Percentiles rank a stretch among this genome's conserved stretches.
Evolutionary conservation across 148 eudicot genomes (phyloP).

Genomic region (Silene conica): DNA sequence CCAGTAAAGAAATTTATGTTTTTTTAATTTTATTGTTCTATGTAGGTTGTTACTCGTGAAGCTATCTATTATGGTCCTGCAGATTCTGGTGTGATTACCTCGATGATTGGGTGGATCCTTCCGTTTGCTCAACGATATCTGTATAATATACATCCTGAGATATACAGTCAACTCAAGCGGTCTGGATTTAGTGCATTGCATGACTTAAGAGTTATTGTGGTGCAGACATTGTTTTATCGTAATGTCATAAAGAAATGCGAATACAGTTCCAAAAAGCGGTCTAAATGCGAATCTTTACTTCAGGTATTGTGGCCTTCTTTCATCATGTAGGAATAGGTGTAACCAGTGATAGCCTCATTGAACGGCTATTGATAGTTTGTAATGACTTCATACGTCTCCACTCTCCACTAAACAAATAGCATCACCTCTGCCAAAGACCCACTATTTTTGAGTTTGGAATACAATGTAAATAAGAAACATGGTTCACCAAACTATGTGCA

Average conservation of each 20-base stretch:
- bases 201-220: slow-evolving; percentile 51
- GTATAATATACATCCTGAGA: slow-evolving; percentile 49
- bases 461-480: background rate
- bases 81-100: slow-evolving; percentile 50
- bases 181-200: slow-evolving; percentile 47
- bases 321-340: background rate
- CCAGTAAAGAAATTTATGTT: background rate
- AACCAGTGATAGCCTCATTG: background rate
- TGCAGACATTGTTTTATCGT: slow-evolving; percentile 63
- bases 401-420: background rate
- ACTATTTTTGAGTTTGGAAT: background rate
- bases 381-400: background rate
- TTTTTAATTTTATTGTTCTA: background rate
- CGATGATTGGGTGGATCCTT: slow-evolving; percentile 77
- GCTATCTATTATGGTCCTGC: slow-evolving; percentile 64
- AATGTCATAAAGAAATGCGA: slow-evolving; percentile 57
- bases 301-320: slow-evolving; percentile 44
- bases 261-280: slow-evolving; percentile 50
- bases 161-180: slow-evolving; percentile 57
- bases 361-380: background rate
- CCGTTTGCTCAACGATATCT: slow-evolving; percentile 94
- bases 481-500: background rate
- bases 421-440: background rate
- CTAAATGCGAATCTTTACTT: slow-evolving; percentile 67
- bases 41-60: slow-evolving; percentile 88